Evolutionary conservation across 1,284 basidiomycete species (phyloP), one percentile per base, ranked within the genome.

Genomic region (Exobasidium rhododendri): DNA sequence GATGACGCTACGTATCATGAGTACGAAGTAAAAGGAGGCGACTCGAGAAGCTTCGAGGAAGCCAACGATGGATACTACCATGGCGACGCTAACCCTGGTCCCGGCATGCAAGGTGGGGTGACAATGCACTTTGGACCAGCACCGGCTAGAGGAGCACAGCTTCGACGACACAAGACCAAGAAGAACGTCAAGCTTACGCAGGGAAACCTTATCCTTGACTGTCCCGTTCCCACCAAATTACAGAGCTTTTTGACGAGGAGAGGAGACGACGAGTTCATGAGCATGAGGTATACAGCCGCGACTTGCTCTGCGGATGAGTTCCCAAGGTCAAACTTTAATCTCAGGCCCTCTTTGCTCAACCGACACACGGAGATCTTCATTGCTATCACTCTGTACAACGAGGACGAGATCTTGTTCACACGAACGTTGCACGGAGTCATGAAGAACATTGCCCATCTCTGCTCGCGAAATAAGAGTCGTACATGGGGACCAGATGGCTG

Each of bases 401-500:
- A 97, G 82, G 89, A 97, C 78, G 94, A 97, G 71, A 83, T 91
- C 31, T 63, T 97, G 11, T 94, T 98, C 80, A 92, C 92, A 78
- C 85, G 94, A 51, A 98, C 96, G 1, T 81, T 98, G 70, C 92
- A 97, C 80, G 94, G 94, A 3, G 91, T 98, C 13, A 97, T 97
- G 93, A 84, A 76, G 67, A 72, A 75, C 72, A 77, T 75, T 59
- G 71, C 73, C 1, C 65, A 73, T 58, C 83, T 97, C 5, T 97
- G 94, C 80, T 89, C 90, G 10, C 85, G 94, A 40, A 93, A 94
- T 81, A 92, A 92, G 73, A 94, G 91, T 11, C 87, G 91, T 63
- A 94, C 92, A 0, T 99, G 94, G 96, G 94, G 94, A 2, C 86
- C 87, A 5, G 91, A 97, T 59, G 89, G 92, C 0, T 99, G 94